Percentiles rank a stretch among this genome's conserved stretches.
Evolutionary conservation across 2,329 filamentous ascomycete genomes (phyloP).

Genomic region (Aureobasidium lini): DNA sequence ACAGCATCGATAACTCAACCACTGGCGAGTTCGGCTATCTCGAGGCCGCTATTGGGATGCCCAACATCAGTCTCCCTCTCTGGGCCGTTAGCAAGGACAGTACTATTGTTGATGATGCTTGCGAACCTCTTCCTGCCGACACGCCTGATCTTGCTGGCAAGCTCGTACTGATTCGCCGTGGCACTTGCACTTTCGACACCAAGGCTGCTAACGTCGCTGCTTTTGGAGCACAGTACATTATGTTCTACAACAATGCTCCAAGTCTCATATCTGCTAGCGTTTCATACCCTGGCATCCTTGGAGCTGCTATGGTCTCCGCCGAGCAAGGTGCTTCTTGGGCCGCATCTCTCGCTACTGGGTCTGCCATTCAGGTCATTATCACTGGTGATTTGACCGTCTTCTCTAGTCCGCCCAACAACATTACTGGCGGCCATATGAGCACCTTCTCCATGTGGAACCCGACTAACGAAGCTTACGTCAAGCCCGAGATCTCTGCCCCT

Average conservation of each 20-base stretch:
- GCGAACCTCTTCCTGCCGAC: conserved; percentile 43
- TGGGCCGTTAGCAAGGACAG: conserved; percentile 43
- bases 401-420: conserved; percentile 17
- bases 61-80: conserved; percentile 24
- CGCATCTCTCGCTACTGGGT: conserved; percentile 16
- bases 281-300: conserved; percentile 15
- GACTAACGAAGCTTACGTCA: conserved; percentile 50
- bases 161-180: conserved; percentile 54
- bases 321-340: conserved; percentile 20
- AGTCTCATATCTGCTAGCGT: conserved; percentile 2
- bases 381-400: conserved; percentile 15
- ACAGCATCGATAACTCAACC: conserved; percentile 24
- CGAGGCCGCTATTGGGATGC: conserved; percentile 25
- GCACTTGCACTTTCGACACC: conserved; percentile 48
- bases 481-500: conserved; percentile 50
- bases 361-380: conserved; percentile 20
- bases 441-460: conserved; percentile 54
- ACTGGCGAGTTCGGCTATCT: conserved; percentile 31
- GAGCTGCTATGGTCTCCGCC: conserved; percentile 22
- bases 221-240: conserved; percentile 52
- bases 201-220: conserved; percentile 49
- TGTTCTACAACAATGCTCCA: conserved; percentile 50
- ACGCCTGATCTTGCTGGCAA: conserved; percentile 51
- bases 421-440: conserved; percentile 45
- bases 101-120: conserved; percentile 43